These are phyloP conservation scores for Chenopodium formosanum DNA, from an alignment of 148 eudicot species.

Conservation along the genomic window DNA sequence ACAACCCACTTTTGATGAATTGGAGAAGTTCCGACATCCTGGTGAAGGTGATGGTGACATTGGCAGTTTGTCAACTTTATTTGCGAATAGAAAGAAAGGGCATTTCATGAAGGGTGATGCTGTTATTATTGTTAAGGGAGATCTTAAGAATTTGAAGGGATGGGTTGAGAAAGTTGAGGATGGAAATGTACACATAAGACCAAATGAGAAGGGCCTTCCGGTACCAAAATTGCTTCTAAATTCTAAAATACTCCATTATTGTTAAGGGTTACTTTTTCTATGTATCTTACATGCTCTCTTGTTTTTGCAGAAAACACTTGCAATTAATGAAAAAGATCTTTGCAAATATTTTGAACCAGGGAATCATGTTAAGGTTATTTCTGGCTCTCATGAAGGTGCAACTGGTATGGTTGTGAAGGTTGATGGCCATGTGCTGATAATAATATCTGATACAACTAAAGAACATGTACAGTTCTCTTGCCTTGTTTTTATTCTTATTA, in stretches of 20 bases:
- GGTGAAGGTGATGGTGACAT: slow-evolving; percentile 90
- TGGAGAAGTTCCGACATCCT: slow-evolving; percentile 89
- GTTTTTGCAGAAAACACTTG: slow-evolving; percentile 66
- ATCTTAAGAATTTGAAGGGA: slow-evolving; percentile 86
- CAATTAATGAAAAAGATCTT: slow-evolving; percentile 80
- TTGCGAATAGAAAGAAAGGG: slow-evolving; percentile 98
- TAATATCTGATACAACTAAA: slow-evolving; percentile 92
- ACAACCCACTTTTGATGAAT: slow-evolving; percentile 93
- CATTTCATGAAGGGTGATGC: slow-evolving; percentile 98
- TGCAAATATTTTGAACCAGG: slow-evolving; percentile 98
- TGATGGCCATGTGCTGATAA: slow-evolving; percentile 80
- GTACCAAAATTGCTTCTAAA: slow-evolving; percentile 30
- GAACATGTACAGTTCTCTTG: slow-evolving; percentile 59
- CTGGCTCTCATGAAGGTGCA: slow-evolving; percentile 91
- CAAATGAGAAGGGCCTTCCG: slow-evolving; percentile 77
- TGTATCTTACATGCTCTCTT: slow-evolving; percentile 14
- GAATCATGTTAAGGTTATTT: slow-evolving; percentile 92
- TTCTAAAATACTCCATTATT: not conserved
- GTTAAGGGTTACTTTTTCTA: not conserved
- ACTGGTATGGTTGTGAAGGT: slow-evolving; percentile 98
- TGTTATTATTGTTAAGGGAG: slow-evolving; percentile 87
- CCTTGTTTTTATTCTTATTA: not conserved
- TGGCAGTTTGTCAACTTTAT: slow-evolving; percentile 73
- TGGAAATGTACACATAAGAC: slow-evolving; percentile 82
- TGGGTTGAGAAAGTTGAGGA: slow-evolving; percentile 98